Evolutionary conservation across 1,284 basidiomycete genomes (phyloP), one percentile per base, ranked within the genome.

Genomic region (Inonotus obliquus): DNA sequence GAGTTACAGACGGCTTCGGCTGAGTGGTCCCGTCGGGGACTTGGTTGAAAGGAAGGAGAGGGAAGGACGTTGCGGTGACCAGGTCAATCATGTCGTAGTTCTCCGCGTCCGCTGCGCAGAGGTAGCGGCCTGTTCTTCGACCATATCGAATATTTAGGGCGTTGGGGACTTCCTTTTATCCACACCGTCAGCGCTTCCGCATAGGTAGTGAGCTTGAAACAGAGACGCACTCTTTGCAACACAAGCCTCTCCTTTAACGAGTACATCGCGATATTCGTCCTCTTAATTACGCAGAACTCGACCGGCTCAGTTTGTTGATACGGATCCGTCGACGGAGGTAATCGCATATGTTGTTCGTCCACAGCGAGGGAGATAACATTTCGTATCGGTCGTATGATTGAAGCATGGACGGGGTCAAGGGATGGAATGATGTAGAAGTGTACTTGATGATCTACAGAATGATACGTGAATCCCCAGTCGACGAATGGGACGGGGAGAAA

Each of bases 71-170:
- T 0, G 85, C 84, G 6, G 77, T 80, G 17, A 85, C 81, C 25
- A 96, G 78, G 71, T 95, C 85, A 59, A 96, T 81, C 54, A 95
- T 77, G 67, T 86, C 86, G 75, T 96, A 96, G 61, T 78, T 75
- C 23, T 84, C 79, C 62, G 79, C 76, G 68, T 92, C 86, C 5
- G 93, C 90, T 27, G 92, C 78, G 69, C 91, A 95, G 11, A 96
- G 78, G 49, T 79, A 80, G 6, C 76, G 79, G 0, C 87, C 85
- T 5, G 82, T 81, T 17, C 92, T 81, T 38, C 85, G 82, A 2
- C 88, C 89, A 1, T 86, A 69, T 2, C 79, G 77, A 0, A 84
- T 84, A 0, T 84, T 83, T 1, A 80, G 74, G 0, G 86, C 89
- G 11, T 94, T 76, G 0, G 92, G 92, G 1, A 96, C 86, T 72